Evolutionary conservation across 257 asterid species (phyloP), one percentile per base, ranked within the genome.

Genomic region (Agastache rugosa): DNA sequence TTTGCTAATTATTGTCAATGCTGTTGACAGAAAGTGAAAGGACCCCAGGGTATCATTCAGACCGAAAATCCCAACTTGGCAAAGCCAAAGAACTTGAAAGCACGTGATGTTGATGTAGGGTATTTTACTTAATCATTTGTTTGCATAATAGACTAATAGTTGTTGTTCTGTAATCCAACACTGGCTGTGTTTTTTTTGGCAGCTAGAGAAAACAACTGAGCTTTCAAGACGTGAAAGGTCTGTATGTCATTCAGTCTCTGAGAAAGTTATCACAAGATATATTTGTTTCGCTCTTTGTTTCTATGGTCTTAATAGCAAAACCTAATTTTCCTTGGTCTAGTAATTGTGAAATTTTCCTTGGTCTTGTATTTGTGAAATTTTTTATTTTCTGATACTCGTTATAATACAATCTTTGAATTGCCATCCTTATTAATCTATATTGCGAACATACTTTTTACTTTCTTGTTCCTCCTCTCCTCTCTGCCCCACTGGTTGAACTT

Each of bases 151-250:
- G n/a, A n/a, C n/a, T n/a, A n/a, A n/a, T 47, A 39, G 5, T 31
- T 56, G 8, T 16, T 69, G 34, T 17, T 17, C 19, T 3, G 41
- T 45, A 23, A 61, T 14, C 39, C 55, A 50, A 39, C 63, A 22
- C 42, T 22, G 72, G 59, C 10, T 71, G 47, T 22, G 44, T 41
- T 71, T 44, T 48, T 15, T 16, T 9, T 66, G 29, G 73, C 89
- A 90, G 96, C 25, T 85, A 44, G 97, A 90, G 79, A 90, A 90
- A 81, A 88, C 93, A 67, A 81, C 88, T 69, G 97, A 92, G 85
- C 97, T 92, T 71, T 90, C 96, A 20, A 83, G 97, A 58, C 91
- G 93, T 19, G 96, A 90, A 83, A 90, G 96, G 96, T 90, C 50
- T 66, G 87, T 75, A 69, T 20, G 35, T 11, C 42, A 15, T 72